Base-by-base conservation (phyloP, 108 stramenopile genomes). In the Nitzschia palea region DNA sequence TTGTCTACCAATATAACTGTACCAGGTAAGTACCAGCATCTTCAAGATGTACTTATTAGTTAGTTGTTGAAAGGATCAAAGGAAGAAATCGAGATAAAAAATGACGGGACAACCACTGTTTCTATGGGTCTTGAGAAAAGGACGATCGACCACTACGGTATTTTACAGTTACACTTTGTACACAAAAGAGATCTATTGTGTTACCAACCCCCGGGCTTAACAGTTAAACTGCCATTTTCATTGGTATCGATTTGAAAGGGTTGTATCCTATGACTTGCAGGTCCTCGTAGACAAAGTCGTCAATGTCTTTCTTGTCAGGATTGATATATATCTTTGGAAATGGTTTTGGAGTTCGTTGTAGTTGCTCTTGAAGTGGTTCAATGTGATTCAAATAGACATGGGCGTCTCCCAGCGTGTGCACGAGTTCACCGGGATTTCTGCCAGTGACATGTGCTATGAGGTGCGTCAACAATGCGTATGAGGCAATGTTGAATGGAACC, bases 371-470 rank as follows among this genome's bases (percentile, higher is more conserved):
- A 48, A 99, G 79, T 10, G 99, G 96, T 65, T 98, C 97, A 48
- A 99, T 93, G 70, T 99, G 99, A 85, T 99, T 99, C 65, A 94
- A 58, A 75, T 99, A 99, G n/a, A 99, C 94, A 74, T 99, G 98
- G 0, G 96, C 96, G 69, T 99, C 99, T 20, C 99, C 99, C 73
- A 99, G 96, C 26, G 91, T 88, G 67, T 99, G 99, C 32, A 99
- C 86, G 36, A 99, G 96, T 28, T 99, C 99, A n/a, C 99, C 99
- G 1, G 99, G 80, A 68, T 94, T 90, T 10, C 95, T 79, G 54
- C 97, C 92, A 3, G 90, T 90, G 20, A 95, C 94, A 71, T 97
- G 91, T 5, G 97, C 97, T 30, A 99, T 73, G 84, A 99, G 81
- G 72, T 91, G 91, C 14, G 97, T 97, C 48, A 99, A 77, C 36